Percentiles rank a stretch among this genome's conserved stretches.
phyloP scores from a whole-genome alignment of 768 basidiomycete species.

The Trametes cingulata region DNA sequence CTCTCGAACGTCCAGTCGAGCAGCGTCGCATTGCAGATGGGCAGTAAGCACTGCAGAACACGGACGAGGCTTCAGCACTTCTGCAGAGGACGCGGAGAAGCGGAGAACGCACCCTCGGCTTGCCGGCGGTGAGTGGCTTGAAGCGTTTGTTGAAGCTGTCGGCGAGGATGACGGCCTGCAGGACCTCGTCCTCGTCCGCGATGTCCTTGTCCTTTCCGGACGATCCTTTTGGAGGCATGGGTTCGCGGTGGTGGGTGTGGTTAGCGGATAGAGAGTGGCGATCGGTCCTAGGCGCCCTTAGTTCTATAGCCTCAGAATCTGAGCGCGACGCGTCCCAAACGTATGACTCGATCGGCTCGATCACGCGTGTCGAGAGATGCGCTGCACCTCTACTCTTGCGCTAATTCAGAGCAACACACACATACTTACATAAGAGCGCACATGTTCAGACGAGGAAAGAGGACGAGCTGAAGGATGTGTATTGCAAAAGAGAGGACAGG shows the following conservation, averaged over 20 bases:
- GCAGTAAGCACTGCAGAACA: constrained; percentile 73
- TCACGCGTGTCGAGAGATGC: too few species aligned
- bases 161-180: constrained; percentile 94
- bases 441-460: too few species aligned
- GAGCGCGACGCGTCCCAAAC: neutral
- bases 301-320: neutral
- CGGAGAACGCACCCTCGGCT: constrained; percentile 69
- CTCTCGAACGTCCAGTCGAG: constrained; percentile 97
- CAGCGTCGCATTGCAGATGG: constrained; percentile 90
- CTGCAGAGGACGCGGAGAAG: neutral
- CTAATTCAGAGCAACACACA: too few species aligned
- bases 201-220: constrained; percentile 63
- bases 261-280: neutral
- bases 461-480: constrained; percentile 9
- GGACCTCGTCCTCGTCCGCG: constrained; percentile 76
- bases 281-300: neutral
- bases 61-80: constrained; percentile 19
- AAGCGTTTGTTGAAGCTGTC: constrained; percentile 97
- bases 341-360: constrained; percentile 17
- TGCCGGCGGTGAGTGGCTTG: constrained; percentile 82
- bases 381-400: too few species aligned
- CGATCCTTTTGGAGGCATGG: constrained; percentile 67
- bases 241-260: neutral
- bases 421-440: neutral
- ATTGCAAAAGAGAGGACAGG: constrained; percentile 16